Conservation (phyloP, 108 stramenopile species). For the Chaetoceros tenuissimus region DNA sequence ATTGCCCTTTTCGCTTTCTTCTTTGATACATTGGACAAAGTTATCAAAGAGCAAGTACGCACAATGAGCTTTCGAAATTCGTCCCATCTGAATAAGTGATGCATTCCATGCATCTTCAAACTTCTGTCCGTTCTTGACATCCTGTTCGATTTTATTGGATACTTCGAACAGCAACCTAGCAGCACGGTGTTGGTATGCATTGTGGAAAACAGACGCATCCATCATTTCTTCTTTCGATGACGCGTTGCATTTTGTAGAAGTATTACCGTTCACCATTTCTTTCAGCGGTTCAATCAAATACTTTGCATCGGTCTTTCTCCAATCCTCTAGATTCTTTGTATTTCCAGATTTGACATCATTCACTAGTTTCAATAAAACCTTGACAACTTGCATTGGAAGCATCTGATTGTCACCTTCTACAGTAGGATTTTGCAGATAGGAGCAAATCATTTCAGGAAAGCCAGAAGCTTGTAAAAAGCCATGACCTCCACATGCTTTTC, state of each 20-base stretch:
- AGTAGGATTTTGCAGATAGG: constrained; percentile 87
- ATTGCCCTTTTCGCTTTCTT: constrained; percentile 32
- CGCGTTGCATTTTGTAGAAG: constrained; percentile 17
- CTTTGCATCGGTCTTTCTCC: constrained; percentile 22
- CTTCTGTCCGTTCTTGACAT: constrained; percentile 21
- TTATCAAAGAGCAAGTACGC: constrained; percentile 61
- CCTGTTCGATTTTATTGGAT: constrained; percentile 45
- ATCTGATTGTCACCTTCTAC: constrained; percentile 92
- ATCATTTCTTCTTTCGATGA: constrained; percentile 25
- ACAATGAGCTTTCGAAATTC: constrained; percentile 66
- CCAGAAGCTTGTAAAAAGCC: constrained; percentile 85
- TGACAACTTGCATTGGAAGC: constrained; percentile 84
- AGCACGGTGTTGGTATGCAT: constrained; percentile 62
- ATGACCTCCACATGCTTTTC: constrained; percentile 93
- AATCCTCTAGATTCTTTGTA: no score
- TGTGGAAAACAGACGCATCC: constrained; percentile 30
- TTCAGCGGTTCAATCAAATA: constrained; percentile 35
- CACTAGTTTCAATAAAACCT: constrained; percentile 79
- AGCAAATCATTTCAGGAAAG: constrained; percentile 80
- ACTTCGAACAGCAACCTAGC: constrained; percentile 62
- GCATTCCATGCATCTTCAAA: constrained; percentile 79
- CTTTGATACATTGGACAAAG: constrained; percentile 48
- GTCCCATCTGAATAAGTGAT: constrained; percentile 64
- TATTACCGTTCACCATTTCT: constrained; percentile 17
- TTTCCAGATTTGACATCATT: constrained; percentile 45